Base-by-base conservation (phyloP, 2,329 filamentous ascomycete species). In the Trichophaea hybrida region DNA sequence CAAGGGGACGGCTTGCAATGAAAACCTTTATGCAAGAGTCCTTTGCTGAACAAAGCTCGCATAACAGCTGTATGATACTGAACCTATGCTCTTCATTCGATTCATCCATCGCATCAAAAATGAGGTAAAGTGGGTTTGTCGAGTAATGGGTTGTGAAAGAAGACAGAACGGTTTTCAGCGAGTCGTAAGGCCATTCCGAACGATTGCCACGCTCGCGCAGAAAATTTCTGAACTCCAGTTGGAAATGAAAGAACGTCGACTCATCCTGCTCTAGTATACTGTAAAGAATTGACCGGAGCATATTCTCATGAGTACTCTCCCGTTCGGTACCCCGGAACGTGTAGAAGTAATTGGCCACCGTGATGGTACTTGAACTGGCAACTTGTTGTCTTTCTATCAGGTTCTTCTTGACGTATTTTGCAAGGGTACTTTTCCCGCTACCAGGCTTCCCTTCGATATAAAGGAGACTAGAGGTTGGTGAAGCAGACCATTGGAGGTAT, bases 261-360 rank as follows among this genome's bases (percentile, higher is more conserved):
- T 57, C 54, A 31, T 57, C 54, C 24, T 33, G 31, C 24, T 46
- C 35, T 6, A 57, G 54, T 6, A 57, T 57, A 35, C 33, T 31
- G 31, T 49, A 31, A 5, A 57, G 54, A n/a, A 57, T 6, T 24
- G 37, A 17, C 15, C 40, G 40, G 5, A 57, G 40, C 54, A 57
- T 49, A 24, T 49, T 57, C 12, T 33, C 12, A 43, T 55, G 52
- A 15, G 6, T 35, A 8, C n/a, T n/a, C 17, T 55, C 52, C 15
- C 6, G 5, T 6, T 8, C 13, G 15, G 17, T 35, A n/a, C 33
- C 52, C 15, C 52, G 52, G 35, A 33, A 31, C 6, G 17, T 57
- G 43, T 57, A 57, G 54, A 57, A 57, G 52, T 33, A 55, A 15
- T 55, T 8, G 15, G 52, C 52, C n/a, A 55, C 6, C n/a, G n/a